Base-by-base conservation (phyloP, 805 yeast genomes). In the Debaryomyces hansenii region DNA sequence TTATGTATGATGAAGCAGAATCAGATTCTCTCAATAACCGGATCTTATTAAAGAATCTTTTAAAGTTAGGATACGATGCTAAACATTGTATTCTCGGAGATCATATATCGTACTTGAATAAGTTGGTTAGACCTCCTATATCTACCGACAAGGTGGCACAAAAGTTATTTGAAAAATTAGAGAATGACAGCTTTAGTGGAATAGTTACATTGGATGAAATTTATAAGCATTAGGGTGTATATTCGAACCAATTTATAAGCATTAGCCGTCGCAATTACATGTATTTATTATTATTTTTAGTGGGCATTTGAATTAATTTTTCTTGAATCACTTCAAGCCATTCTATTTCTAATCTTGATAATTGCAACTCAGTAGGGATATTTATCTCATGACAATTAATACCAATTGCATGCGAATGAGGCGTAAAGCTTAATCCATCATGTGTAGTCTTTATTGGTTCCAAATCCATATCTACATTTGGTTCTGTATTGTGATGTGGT, bases 91-190 rank as follows among this genome's bases (percentile, higher is more conserved):
- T 80, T n/a, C 41, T 82, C 10, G 57, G 78, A 53, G 58, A 63
- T 65, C 47, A 56, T n/a, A 40, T 67, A 7, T 66, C 57, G 5
- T 60, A 66, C 29, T 51, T 78, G 45, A 79, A 80, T 50, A 72
- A 74, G 2, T 42, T 82, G 40, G 64, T 83, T 0, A 74, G 88
- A 52, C 90, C 90, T 0, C 70, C 84, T 0, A 71, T 84, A 1
- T 77, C 89, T 0, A 84, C 90, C 0, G 87, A 84, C 52, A 68
- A 74, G 37, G 95, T 90, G 2, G 87, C 92, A 0, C 57, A 68
- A 32, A 79, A 79, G 38, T 70, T 83, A 1, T 68, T 83, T 11
- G 78, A 81, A 34, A 80, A 79, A 38, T 64, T 87, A 20, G 72
- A 72, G 16, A 83, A 84, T 46, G 57, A 63, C 0, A 57, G 53